phyloP scores from a whole-genome alignment of 257 asterid genomes.

The Anisodus acutangulus region DNA sequence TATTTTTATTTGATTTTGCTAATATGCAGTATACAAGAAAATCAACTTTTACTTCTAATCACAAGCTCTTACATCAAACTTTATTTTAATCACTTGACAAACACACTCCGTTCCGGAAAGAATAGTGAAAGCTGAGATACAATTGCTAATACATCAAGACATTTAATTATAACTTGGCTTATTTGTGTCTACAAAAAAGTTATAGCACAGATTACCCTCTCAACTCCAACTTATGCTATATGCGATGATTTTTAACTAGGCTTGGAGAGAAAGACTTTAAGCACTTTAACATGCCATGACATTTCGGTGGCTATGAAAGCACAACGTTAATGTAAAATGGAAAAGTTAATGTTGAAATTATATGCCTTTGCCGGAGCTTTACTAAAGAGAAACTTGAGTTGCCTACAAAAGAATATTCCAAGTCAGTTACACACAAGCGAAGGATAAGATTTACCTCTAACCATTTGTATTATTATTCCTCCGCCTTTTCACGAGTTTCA shows the following conservation, averaged over 20 bases:
- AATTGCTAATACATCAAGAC: background rate
- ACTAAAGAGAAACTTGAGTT: too few species aligned
- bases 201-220: too few species aligned
- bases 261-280: too few species aligned
- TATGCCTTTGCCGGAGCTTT: too few species aligned
- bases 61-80: background rate
- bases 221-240: too few species aligned
- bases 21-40: background rate
- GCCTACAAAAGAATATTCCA: too few species aligned
- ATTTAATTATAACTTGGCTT: background rate
- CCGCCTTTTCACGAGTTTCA: background rate
- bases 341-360: too few species aligned
- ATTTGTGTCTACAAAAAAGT: too few species aligned
- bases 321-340: too few species aligned
- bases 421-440: background rate
- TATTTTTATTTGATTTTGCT: background rate
- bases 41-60: background rate
- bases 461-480: background rate
- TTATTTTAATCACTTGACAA: background rate
- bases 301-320: too few species aligned
- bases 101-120: background rate
- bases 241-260: too few species aligned
- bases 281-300: too few species aligned
- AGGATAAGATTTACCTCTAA: background rate
- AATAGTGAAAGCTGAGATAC: background rate